A percentile compares a stretch with the other conserved stretches of the same genome.
Evolutionary conservation across 306 rosid species (phyloP).

Genomic region (Cajanus cajan): DNA sequence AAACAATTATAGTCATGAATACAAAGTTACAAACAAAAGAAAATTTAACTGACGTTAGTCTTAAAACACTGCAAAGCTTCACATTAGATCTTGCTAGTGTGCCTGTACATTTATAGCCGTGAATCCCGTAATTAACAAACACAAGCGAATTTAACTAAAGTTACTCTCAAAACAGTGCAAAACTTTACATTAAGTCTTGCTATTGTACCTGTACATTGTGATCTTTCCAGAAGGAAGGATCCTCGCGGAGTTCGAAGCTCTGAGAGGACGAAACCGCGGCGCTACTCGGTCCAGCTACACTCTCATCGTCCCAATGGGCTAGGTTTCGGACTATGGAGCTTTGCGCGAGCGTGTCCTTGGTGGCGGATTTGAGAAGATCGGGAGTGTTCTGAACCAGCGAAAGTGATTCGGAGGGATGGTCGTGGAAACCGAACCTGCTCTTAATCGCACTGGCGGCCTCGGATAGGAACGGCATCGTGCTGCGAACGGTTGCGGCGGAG

Average conservation of each 20-base stretch:
- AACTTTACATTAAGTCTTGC: not conserved
- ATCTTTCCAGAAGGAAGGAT: constrained; percentile 96
- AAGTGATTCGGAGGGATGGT: constrained; percentile 51
- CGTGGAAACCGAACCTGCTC: constrained; percentile 81
- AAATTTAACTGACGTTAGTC: not conserved
- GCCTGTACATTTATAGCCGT: not conserved
- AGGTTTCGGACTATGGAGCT: constrained; percentile 56
- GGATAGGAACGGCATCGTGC: constrained; percentile 69
- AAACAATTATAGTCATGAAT: not conserved
- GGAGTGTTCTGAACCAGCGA: constrained; percentile 64
- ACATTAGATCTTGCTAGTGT: not conserved
- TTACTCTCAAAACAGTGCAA: not conserved
- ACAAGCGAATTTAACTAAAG: not conserved
- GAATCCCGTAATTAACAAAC: not conserved
- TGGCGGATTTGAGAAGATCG: constrained; percentile 56
- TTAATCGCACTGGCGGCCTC: constrained; percentile 86
- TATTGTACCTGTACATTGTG: constrained; percentile 86
- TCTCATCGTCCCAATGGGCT: constrained; percentile 49
- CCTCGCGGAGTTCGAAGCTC: constrained; percentile 75
- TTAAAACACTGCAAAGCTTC: not conserved
- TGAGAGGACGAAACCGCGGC: constrained; percentile 46
- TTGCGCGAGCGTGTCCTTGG: constrained; percentile 44
- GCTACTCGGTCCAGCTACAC: constrained; percentile 30
- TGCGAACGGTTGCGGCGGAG: not conserved
- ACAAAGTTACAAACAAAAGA: not conserved